Base-by-base conservation (phyloP, 768 basidiomycete species). In the Leccinum longicurvipes region DNA sequence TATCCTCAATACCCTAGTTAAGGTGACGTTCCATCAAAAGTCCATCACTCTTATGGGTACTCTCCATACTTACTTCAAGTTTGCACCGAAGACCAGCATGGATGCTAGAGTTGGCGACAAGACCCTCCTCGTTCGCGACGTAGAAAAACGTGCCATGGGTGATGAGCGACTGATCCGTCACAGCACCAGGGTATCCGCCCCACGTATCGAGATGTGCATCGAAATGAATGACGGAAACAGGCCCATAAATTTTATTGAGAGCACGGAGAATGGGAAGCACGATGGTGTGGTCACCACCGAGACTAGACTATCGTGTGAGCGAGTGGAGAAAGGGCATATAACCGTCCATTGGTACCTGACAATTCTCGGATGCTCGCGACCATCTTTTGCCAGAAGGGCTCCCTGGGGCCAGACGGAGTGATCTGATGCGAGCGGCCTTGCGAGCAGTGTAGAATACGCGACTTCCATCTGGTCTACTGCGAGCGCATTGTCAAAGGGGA, bases 101-200 rank as follows among this genome's bases (percentile, higher is more conserved):
- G 25, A 95, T 83, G 58, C 88, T 80, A 39, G 81, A 79, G 56
- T 86, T 84, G 31, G 80, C 71, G 78, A 94, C 80, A 39, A 93
- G 77, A 1, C 89, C 88, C 67, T 93, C 89, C 62, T 89, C 80
- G 24, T 79, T 78, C 0, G 93, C 93, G 34, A 89, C 68, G 69
- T 84, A 82, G 74, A 94, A 95, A 76, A 92, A 94, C 1, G 87
- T 89, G 53, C 92, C 93, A 62, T 95, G 93, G 0, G 85, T 93
- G 39, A 92, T 75, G 56, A 77, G 84, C 47, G 83, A 85, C 69
- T 84, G 86, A 39, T 77, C 80, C 21, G 81, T 81, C 36, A 69
- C 61, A 17, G 67, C 77, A 17, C 75, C 78, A 9, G 72, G 72
- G 47, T 66, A 63, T 32, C 66, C 70, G 53, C 67, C 54, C 83